Evolutionary conservation across 345 rosid genomes (phyloP).

Genomic region (Kandelia obovata): DNA sequence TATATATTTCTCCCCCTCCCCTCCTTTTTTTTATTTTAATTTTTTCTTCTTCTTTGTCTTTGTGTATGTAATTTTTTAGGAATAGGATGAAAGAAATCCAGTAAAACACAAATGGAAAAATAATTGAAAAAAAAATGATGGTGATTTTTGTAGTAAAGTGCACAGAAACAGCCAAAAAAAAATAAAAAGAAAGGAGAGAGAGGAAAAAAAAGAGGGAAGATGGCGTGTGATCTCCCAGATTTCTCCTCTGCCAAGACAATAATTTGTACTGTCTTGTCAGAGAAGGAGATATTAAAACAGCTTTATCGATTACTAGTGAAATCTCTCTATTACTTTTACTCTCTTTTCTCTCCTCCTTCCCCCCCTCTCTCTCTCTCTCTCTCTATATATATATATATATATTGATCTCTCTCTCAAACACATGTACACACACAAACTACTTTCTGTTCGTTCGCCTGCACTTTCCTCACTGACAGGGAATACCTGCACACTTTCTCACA

Average conservation of each 20-base stretch:
- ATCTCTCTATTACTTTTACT: neutral
- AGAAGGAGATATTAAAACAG: slow-evolving; percentile 60
- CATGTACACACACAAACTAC: slow-evolving; percentile 21
- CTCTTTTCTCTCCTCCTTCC: neutral
- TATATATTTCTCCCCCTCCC: too few relatives aligned
- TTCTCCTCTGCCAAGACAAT: slow-evolving; percentile 28
- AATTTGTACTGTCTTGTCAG: slow-evolving; percentile 71
- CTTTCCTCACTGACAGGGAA: slow-evolving; percentile 63
- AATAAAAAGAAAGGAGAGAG: neutral
- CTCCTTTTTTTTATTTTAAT: too few relatives aligned
- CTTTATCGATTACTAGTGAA: slow-evolving; percentile 63
- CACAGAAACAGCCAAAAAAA: neutral
- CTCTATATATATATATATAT: too few relatives aligned
- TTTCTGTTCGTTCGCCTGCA: slow-evolving; percentile 44
- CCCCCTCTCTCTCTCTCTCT: neutral
- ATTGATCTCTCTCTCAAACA: too few relatives aligned
- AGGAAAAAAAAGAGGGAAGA: neutral
- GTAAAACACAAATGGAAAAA: slow-evolving; percentile 1
- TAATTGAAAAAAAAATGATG: neutral
- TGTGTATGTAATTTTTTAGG: too few relatives aligned
- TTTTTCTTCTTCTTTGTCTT: too few relatives aligned
- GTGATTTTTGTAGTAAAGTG: too few relatives aligned
- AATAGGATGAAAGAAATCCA: neutral
- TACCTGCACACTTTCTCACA: slow-evolving; percentile 74
- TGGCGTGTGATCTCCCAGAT: slow-evolving; percentile 60